These are phyloP conservation scores for Fusarium staphyleae DNA, from an alignment of 2,329 filamentous ascomycete species.

Conservation along the genomic window DNA sequence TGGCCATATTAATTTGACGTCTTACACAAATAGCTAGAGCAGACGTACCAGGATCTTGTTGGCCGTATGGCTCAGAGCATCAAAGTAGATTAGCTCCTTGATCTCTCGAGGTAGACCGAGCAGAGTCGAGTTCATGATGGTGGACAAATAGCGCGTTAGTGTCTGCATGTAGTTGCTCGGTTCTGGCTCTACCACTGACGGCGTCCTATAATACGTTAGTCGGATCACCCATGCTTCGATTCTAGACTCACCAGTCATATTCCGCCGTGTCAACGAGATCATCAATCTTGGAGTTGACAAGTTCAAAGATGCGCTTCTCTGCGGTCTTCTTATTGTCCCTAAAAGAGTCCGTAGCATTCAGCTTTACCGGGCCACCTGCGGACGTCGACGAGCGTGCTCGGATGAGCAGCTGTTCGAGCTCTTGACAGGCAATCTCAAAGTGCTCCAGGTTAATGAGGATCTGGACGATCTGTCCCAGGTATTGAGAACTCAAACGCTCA, in stretches of 20 bases:
- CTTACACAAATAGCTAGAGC: too few relatives aligned
- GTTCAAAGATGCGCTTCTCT: constrained; percentile 96
- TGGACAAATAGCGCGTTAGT: constrained; percentile 87
- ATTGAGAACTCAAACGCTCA: constrained; percentile 87
- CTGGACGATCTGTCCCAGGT: constrained; percentile 96
- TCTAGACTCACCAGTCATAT: constrained; percentile 78
- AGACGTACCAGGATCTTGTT: constrained; percentile 77
- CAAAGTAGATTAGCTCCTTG: constrained; percentile 97
- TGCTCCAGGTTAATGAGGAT: constrained; percentile 98
- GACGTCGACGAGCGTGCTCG: constrained; percentile 83
- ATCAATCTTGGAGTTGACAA: constrained; percentile 98
- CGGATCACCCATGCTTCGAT: background rate
- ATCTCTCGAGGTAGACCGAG: constrained; percentile 93
- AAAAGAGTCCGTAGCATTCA: constrained; percentile 87
- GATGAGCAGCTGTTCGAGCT: constrained; percentile 86
- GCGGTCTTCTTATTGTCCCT: constrained; percentile 91
- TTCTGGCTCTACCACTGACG: constrained; percentile 67
- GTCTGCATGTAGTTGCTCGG: constrained; percentile 96
- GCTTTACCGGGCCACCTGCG: constrained; percentile 78
- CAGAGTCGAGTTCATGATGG: constrained; percentile 95
- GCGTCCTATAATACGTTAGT: constrained; percentile 51
- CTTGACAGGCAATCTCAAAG: constrained; percentile 90
- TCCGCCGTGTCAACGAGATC: constrained; percentile 96
- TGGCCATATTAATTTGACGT: constrained; percentile 22
- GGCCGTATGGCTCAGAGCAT: constrained; percentile 89